A percentile compares a stretch with the other conserved stretches of the same genome.
These are phyloP conservation scores for Elsinoe fawcettii DNA, from an alignment of 2,329 filamentous ascomycete species.

Conservation along the genomic window DNA sequence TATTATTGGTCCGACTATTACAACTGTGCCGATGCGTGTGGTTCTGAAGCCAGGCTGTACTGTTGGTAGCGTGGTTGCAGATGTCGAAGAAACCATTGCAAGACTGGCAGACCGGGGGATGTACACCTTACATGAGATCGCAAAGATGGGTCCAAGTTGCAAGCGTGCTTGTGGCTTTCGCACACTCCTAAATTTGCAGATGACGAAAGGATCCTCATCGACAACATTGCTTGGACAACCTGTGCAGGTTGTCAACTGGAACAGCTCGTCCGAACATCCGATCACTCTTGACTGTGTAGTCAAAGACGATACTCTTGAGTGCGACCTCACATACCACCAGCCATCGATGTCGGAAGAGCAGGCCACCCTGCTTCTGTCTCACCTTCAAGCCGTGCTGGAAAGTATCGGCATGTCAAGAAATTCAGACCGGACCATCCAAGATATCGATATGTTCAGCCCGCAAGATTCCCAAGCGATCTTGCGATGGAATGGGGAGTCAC, in stretches of 20 bases:
- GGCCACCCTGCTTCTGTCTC: neutral
- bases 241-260: neutral
- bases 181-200: neutral
- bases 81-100: neutral
- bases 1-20: neutral
- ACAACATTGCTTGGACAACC: neutral
- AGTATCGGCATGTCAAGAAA: neutral
- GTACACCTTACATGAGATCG: conserved; percentile 1
- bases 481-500: neutral
- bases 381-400: neutral
- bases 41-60: neutral
- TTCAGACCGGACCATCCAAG: neutral
- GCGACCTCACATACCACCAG: neutral
- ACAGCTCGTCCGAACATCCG: neutral
- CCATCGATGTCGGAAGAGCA: neutral
- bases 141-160: neutral
- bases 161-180: neutral
- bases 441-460: neutral
- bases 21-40: neutral
- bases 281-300: neutral
- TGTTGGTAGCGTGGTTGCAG: neutral
- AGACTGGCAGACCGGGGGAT: conserved; percentile 13
- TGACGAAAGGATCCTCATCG: neutral
- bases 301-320: neutral
- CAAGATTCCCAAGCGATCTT: neutral